phyloP scores from a whole-genome alignment of 2,329 filamentous ascomycete species.

The Didymella keratinophila region DNA sequence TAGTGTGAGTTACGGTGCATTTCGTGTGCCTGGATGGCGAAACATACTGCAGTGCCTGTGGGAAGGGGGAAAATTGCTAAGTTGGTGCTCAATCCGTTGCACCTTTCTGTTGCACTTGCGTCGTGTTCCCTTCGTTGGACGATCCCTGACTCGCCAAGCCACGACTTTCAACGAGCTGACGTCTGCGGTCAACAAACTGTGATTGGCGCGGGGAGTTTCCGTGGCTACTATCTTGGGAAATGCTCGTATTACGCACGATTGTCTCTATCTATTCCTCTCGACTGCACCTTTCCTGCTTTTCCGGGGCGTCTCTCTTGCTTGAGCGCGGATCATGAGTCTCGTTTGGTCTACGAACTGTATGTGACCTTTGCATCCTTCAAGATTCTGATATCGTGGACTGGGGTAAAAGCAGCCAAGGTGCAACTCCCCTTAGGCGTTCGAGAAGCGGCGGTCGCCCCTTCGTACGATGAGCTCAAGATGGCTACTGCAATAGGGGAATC shows the following conservation, averaged over 20 bases:
- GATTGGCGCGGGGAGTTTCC: slow-evolving; percentile 17
- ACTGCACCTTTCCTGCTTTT: background rate
- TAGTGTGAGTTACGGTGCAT: slow-evolving; percentile 23
- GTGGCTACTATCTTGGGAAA: slow-evolving; percentile 10
- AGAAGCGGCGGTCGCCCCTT: too few relatives aligned
- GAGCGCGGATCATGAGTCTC: background rate
- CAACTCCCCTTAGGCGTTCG: background rate
- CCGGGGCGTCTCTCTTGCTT: background rate
- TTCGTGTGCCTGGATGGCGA: slow-evolving; percentile 2
- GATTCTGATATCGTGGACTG: background rate
- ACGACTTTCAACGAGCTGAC: slow-evolving; percentile 17
- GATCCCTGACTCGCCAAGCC: slow-evolving; percentile 26
- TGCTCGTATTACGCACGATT: slow-evolving; percentile 11
- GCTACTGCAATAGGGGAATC: background rate
- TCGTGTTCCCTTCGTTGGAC: slow-evolving; percentile 30
- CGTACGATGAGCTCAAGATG: background rate
- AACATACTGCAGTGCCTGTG: slow-evolving; percentile 25
- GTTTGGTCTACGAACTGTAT: background rate
- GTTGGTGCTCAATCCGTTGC: slow-evolving; percentile 26
- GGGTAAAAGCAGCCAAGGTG: background rate
- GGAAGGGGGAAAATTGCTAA: slow-evolving; percentile 10
- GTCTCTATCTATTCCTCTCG: background rate
- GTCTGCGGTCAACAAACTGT: slow-evolving; percentile 7
- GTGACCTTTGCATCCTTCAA: too few relatives aligned
- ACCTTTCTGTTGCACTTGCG: slow-evolving; percentile 27